Conservation (phyloP, 2,329 filamentous ascomycete genomes). For the Incumbomyces lentus region DNA sequence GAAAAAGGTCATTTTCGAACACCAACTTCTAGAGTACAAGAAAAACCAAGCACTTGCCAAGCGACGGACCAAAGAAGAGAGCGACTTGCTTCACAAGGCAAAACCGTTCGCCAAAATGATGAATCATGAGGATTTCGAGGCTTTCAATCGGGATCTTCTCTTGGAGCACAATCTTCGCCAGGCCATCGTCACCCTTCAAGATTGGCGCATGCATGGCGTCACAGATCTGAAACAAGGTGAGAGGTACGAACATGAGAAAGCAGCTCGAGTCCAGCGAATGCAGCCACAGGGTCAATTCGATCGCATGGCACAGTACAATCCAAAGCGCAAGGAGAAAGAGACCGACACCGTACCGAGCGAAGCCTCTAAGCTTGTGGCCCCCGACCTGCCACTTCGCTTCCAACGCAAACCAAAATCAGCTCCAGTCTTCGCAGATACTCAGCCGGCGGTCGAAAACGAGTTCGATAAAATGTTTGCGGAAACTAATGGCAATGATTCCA, state of each 20-base stretch:
- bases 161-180: conserved; percentile 86
- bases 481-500: conserved; percentile 36
- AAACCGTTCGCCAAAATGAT: conserved; percentile 97
- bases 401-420: conserved; percentile 32
- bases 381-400: conserved; percentile 61
- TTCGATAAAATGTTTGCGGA: conserved; percentile 47
- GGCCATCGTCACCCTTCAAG: conserved; percentile 81
- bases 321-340: conserved; percentile 58
- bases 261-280: conserved; percentile 55
- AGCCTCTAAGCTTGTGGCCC: conserved; percentile 64
- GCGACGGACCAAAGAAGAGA: conserved; percentile 90
- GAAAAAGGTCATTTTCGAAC: conserved; percentile 95
- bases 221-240: conserved; percentile 76
- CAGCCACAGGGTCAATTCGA: conserved; percentile 72
- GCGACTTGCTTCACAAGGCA: conserved; percentile 79
- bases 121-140: conserved; percentile 83
- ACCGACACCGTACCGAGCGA: conserved; percentile 62
- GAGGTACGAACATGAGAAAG: conserved; percentile 86
- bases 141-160: conserved; percentile 71
- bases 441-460: conserved; percentile 36
- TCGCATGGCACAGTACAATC: conserved; percentile 52
- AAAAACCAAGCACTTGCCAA: conserved; percentile 86
- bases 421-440: conserved; percentile 23
- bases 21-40: conserved; percentile 83
- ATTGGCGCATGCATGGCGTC: conserved; percentile 81